These are phyloP conservation scores for Penicillium sp. DNA, from an alignment of 2,329 filamentous ascomycete genomes.

Conservation along the genomic window DNA sequence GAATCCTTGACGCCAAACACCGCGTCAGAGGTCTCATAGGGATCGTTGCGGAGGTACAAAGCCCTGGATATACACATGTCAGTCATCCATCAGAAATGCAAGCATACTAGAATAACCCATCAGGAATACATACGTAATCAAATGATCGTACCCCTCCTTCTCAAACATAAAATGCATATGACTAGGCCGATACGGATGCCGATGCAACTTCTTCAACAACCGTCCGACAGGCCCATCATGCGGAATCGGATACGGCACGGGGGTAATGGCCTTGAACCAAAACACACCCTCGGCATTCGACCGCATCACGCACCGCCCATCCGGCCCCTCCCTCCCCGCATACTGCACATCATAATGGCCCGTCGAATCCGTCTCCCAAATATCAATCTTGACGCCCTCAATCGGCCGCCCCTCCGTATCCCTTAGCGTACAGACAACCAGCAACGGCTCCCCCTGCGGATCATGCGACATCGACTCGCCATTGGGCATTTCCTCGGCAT, in stretches of 20 bases:
- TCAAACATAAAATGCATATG: slow-evolving; percentile 91
- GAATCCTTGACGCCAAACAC: slow-evolving; percentile 87
- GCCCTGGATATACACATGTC: slow-evolving; percentile 54
- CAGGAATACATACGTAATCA: slow-evolving; percentile 70
- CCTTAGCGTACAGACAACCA: slow-evolving; percentile 72
- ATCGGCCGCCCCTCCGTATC: slow-evolving; percentile 67
- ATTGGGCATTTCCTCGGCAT: slow-evolving; percentile 59
- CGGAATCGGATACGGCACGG: slow-evolving; percentile 83
- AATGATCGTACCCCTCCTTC: slow-evolving; percentile 73
- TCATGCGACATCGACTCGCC: slow-evolving; percentile 69
- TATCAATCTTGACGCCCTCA: slow-evolving; percentile 69
- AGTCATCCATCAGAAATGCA: neutral
- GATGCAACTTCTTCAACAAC: slow-evolving; percentile 63
- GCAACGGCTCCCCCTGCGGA: slow-evolving; percentile 66
- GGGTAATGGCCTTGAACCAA: slow-evolving; percentile 83
- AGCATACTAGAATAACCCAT: neutral
- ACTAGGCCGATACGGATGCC: slow-evolving; percentile 76
- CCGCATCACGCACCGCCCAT: slow-evolving; percentile 71
- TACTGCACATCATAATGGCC: slow-evolving; percentile 84
- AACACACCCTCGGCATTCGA: slow-evolving; percentile 73
- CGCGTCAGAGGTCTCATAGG: slow-evolving; percentile 79
- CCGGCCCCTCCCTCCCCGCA: slow-evolving; percentile 62
- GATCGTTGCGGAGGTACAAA: slow-evolving; percentile 74
- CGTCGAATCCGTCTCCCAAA: slow-evolving; percentile 83
- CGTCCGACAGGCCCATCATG: slow-evolving; percentile 81